phyloP scores from a whole-genome alignment of 2,329 filamentous ascomycete species.

The Ambrosiella cleistominuta region DNA sequence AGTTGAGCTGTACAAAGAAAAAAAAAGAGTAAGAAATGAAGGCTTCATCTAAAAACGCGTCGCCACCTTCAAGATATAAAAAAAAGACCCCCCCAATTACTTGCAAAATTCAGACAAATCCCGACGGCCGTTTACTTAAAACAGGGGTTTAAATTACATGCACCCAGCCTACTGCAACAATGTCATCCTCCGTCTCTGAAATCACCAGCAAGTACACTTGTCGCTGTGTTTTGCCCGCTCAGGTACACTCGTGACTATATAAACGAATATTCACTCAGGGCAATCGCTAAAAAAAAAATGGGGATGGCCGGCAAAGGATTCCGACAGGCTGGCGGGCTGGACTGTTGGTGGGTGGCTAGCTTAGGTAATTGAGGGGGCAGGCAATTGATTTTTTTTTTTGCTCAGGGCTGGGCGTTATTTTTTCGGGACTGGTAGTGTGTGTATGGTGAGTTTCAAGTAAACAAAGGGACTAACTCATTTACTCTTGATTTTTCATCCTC shows the following conservation, averaged over 20 bases:
- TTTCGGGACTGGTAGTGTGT: not conserved
- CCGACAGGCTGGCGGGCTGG: not conserved
- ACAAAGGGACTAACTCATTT: no score
- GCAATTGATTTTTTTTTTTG: not conserved
- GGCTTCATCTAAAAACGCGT: not conserved
- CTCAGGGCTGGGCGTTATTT: not conserved
- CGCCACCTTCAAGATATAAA: conserved; percentile 1
- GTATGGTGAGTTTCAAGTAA: not conserved
- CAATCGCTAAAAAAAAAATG: not conserved
- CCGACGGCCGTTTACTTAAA: not conserved
- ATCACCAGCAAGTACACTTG: not conserved
- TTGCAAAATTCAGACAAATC: not conserved
- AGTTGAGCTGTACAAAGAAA: not conserved
- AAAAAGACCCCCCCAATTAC: not conserved
- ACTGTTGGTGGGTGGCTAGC: not conserved
- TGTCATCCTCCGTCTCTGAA: not conserved
- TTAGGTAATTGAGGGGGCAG: not conserved
- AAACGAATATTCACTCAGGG: not conserved
- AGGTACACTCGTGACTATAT: not conserved
- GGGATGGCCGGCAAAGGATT: not conserved
- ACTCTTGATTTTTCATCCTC: no score
- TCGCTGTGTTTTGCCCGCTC: not conserved
- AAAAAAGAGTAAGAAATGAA: not conserved
- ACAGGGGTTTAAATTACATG: conserved; percentile 10
- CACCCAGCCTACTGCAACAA: not conserved